Conservation (phyloP, 75 land plant species). For the Pinus tabuliformis region DNA sequence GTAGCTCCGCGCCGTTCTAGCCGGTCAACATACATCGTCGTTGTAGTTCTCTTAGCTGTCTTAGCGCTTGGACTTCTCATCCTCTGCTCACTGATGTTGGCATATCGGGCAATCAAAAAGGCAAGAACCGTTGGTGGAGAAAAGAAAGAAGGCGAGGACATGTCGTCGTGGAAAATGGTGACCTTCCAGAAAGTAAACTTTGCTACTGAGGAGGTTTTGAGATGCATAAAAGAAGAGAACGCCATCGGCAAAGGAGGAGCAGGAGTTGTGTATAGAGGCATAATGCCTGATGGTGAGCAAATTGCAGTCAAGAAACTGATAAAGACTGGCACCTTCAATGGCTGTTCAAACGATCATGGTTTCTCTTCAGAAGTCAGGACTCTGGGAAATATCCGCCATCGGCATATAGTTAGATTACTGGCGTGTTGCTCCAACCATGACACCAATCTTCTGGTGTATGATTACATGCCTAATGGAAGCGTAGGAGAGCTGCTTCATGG, state of each 20-base stretch:
- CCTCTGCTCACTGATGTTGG: constrained; percentile 25
- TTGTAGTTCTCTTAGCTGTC: neutral
- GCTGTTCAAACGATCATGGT: constrained; percentile 52
- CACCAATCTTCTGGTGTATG: constrained; percentile 64
- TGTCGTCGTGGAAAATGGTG: constrained; percentile 56
- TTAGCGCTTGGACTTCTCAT: constrained; percentile 49
- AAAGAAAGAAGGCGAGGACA: neutral
- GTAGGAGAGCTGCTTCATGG: constrained; percentile 70
- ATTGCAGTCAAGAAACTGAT: constrained; percentile 79
- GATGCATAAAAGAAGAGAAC: constrained; percentile 66
- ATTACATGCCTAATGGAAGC: constrained; percentile 75
- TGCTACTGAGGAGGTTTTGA: constrained; percentile 50
- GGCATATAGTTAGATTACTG: constrained; percentile 64
- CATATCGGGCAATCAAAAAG: constrained; percentile 28
- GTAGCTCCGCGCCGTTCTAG: neutral
- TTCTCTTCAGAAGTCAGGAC: constrained; percentile 68
- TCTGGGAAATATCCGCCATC: constrained; percentile 65
- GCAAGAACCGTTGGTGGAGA: constrained; percentile 8
- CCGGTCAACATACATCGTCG: too few species aligned
- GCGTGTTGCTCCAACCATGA: constrained; percentile 66
- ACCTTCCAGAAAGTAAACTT: constrained; percentile 62
- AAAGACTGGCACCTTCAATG: constrained; percentile 1
- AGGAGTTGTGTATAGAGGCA: constrained; percentile 78
- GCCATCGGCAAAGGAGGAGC: constrained; percentile 82
- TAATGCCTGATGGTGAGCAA: constrained; percentile 52